phyloP scores from a whole-genome alignment of 73 alveolate genomes.

The Blepharisma japonicum region DNA sequence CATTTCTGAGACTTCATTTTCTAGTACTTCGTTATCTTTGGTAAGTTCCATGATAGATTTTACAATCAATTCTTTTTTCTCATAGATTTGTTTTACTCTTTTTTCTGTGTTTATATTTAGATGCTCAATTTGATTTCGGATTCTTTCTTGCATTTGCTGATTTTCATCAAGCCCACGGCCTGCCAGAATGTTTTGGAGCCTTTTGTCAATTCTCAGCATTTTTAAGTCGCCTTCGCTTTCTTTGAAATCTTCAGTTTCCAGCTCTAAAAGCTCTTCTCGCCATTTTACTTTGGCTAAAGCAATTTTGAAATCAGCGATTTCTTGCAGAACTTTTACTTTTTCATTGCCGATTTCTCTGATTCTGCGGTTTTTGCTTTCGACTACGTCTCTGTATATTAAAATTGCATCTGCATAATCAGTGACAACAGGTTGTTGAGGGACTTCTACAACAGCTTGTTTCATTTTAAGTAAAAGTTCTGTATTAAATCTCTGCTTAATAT shows the following conservation, averaged over 20 bases:
- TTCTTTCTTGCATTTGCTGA: conserved; percentile 83
- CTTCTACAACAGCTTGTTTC: conserved; percentile 66
- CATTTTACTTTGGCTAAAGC: conserved; percentile 50
- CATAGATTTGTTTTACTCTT: conserved; percentile 78
- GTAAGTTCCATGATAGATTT: conserved; percentile 75
- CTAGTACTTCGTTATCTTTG: conserved; percentile 80
- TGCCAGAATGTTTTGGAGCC: conserved; percentile 81
- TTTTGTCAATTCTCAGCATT: conserved; percentile 81
- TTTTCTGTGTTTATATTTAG: conserved; percentile 81
- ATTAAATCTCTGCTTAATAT: conserved; percentile 52
- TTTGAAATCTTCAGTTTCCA: conserved; percentile 56
- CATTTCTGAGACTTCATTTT: conserved; percentile 75
- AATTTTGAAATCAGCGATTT: conserved; percentile 52
- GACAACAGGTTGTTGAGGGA: conserved; percentile 70
- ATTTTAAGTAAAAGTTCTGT: conserved; percentile 49
- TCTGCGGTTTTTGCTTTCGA: conserved; percentile 52
- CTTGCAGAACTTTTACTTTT: conserved; percentile 50
- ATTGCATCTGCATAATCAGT: conserved; percentile 77
- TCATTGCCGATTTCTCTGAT: conserved; percentile 48
- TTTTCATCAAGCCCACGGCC: conserved; percentile 87
- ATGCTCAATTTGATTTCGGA: conserved; percentile 52
- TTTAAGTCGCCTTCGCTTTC: conserved; percentile 83
- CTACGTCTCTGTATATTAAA: conserved; percentile 48
- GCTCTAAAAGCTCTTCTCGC: conserved; percentile 52
- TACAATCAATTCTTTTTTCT: conserved; percentile 74